Percentiles rank a stretch among this genome's conserved stretches.
Evolutionary conservation across 2,329 filamentous ascomycete genomes (phyloP).

Genomic region (Colletotrichum sp.): DNA sequence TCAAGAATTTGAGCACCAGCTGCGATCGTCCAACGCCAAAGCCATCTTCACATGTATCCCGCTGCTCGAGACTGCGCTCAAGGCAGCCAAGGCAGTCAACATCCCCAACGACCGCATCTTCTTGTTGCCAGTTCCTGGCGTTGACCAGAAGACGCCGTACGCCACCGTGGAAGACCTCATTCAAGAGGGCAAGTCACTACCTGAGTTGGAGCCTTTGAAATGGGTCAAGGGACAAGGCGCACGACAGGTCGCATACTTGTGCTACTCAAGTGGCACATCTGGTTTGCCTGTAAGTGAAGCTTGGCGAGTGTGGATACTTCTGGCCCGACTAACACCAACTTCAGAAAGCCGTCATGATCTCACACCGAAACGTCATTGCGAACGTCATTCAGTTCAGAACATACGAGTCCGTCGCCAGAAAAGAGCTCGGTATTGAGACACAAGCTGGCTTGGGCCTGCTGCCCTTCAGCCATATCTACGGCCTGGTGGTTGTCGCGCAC

Average conservation of each 20-base stretch:
- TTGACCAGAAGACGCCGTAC: slow-evolving; percentile 54
- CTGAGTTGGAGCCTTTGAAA: slow-evolving; percentile 57
- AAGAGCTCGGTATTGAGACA: slow-evolving; percentile 39
- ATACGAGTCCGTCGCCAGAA: slow-evolving; percentile 45
- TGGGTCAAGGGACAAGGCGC: slow-evolving; percentile 71
- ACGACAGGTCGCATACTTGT: slow-evolving; percentile 75
- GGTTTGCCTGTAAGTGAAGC: slow-evolving; percentile 67
- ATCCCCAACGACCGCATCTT: slow-evolving; percentile 70
- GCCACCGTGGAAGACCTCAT: slow-evolving; percentile 73
- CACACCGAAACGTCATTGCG: slow-evolving; percentile 79
- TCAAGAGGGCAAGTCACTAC: slow-evolving; percentile 60
- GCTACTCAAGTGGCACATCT: slow-evolving; percentile 82
- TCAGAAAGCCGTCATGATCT: slow-evolving; percentile 85
- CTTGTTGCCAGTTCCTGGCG: slow-evolving; percentile 71
- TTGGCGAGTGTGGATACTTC: background rate
- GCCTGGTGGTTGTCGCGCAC: slow-evolving; percentile 74
- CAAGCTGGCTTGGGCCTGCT: slow-evolving; percentile 70
- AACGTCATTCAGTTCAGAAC: slow-evolving; percentile 70
- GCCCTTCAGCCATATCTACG: slow-evolving; percentile 84
- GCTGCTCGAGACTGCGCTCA: slow-evolving; percentile 64
- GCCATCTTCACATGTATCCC: slow-evolving; percentile 74
- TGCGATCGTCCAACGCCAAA: slow-evolving; percentile 71
- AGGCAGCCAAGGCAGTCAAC: slow-evolving; percentile 64
- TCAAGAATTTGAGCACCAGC: slow-evolving; percentile 73
- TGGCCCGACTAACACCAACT: background rate